These are phyloP conservation scores for Dictyostelium purpureum DNA, from an alignment of 78 protist species.

Conservation along the genomic window DNA sequence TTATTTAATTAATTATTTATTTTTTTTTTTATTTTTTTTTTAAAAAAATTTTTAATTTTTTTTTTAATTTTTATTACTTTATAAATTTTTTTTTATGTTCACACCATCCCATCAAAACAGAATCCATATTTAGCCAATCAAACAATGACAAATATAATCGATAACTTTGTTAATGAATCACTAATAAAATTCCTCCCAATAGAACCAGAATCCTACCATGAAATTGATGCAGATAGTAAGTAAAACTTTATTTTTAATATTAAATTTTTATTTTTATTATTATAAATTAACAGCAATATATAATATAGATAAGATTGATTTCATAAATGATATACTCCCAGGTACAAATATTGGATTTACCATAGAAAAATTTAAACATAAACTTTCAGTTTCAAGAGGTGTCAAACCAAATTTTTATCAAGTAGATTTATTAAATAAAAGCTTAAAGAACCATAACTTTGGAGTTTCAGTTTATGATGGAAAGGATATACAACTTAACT, in stretches of 20 bases:
- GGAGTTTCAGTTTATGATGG: too few species aligned
- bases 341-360: neutral
- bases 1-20: too few species aligned
- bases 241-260: neutral
- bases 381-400: neutral
- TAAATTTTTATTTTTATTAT: neutral
- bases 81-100: too few species aligned
- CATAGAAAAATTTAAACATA: neutral
- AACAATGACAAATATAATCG: too few species aligned
- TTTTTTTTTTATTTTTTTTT: too few species aligned
- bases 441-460: neutral
- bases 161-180: too few species aligned
- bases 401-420: neutral
- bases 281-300: neutral
- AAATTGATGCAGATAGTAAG: neutral
- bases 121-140: neutral
- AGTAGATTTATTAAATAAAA: neutral
- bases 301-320: constrained; percentile 15
- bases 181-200: too few species aligned
- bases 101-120: neutral
- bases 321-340: neutral
- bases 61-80: too few species aligned
- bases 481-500: neutral
- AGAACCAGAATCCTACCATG: neutral
- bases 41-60: too few species aligned